phyloP scores from a whole-genome alignment of 2,329 filamentous ascomycete genomes.

The Ustilaginoidea virens region DNA sequence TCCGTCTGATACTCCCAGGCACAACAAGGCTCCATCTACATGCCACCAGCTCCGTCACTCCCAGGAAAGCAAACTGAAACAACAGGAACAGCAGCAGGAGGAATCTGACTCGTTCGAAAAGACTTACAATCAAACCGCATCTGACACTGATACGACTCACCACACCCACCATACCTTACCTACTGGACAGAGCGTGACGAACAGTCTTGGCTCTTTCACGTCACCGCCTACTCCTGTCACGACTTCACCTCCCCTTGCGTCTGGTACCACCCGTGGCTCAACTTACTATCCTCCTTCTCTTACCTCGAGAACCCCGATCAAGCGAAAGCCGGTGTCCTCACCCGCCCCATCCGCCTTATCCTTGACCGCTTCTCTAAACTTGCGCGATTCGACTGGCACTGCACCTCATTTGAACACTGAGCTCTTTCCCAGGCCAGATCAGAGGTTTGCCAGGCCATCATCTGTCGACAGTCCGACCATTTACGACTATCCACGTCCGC shows the following conservation, averaged over 20 bases:
- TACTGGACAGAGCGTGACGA: slow-evolving; percentile 2
- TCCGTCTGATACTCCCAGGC: slow-evolving; percentile 17
- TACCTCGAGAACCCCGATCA: slow-evolving; percentile 24
- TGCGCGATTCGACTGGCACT: slow-evolving; percentile 4
- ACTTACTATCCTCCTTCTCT: slow-evolving; percentile 6
- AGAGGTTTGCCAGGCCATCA: slow-evolving; percentile 36
- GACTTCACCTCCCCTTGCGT: slow-evolving; percentile 8
- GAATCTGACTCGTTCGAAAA: slow-evolving; percentile 8
- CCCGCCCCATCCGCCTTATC: slow-evolving; percentile 39
- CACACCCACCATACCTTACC: slow-evolving; percentile 4
- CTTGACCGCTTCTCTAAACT: slow-evolving; percentile 23
- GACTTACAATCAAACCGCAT: not conserved
- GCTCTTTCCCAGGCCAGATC: slow-evolving; percentile 28
- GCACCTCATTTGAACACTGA: slow-evolving; percentile 19
- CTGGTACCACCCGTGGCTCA: slow-evolving; percentile 3
- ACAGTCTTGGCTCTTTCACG: slow-evolving; percentile 4
- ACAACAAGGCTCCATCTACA: slow-evolving; percentile 1
- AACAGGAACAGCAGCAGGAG: slow-evolving; percentile 10
- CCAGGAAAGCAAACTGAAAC: not conserved
- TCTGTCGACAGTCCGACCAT: slow-evolving; percentile 46
- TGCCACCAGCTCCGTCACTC: slow-evolving; percentile 4
- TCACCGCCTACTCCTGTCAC: slow-evolving; percentile 4
- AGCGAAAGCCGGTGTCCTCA: slow-evolving; percentile 44
- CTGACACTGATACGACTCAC: slow-evolving; percentile 4
- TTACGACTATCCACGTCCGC: slow-evolving; percentile 36